Percentiles rank a stretch among this genome's conserved stretches.
phyloP scores from a whole-genome alignment of 345 rosid species.

The Populus deltoides region DNA sequence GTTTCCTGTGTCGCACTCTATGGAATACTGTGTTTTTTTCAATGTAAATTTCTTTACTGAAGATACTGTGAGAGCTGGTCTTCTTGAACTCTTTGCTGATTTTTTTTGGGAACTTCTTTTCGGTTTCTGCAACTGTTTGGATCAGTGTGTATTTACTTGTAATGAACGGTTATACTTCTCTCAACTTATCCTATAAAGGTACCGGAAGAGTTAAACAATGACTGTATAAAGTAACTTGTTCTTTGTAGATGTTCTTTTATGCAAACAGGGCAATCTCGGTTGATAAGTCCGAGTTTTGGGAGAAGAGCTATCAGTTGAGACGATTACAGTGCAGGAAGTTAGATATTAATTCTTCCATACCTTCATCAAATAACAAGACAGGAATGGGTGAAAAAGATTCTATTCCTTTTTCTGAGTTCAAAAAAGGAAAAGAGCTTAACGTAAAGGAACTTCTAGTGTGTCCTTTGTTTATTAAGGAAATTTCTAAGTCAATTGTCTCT shows the following conservation, averaged over 20 bases:
- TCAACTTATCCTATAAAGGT: background rate
- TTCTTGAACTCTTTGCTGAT: background rate
- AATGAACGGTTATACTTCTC: background rate
- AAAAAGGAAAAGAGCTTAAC: conserved; percentile 56
- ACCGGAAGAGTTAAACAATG: background rate
- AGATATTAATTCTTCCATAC: conserved; percentile 28
- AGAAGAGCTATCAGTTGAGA: conserved; percentile 73
- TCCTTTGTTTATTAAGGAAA: conserved; percentile 77
- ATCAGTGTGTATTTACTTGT: background rate
- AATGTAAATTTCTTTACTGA: background rate
- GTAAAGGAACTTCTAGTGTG: conserved; percentile 43
- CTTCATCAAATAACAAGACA: conserved; percentile 38
- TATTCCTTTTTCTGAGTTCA: conserved; percentile 33
- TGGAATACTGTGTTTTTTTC: background rate
- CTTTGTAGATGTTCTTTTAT: conserved; percentile 71
- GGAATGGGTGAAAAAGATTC: conserved; percentile 45
- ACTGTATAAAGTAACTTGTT: conserved; percentile 1
- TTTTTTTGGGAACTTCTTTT: background rate
- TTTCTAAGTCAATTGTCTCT: conserved; percentile 73
- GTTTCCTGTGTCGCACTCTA: background rate
- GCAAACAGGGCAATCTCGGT: conserved; percentile 60
- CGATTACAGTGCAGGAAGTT: conserved; percentile 36
- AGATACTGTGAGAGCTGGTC: background rate
- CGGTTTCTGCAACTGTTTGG: background rate
- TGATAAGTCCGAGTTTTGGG: conserved; percentile 88